phyloP scores from a whole-genome alignment of 192 early-diverging fungal genomes.

The Rhizoclosmatium globosum region DNA sequence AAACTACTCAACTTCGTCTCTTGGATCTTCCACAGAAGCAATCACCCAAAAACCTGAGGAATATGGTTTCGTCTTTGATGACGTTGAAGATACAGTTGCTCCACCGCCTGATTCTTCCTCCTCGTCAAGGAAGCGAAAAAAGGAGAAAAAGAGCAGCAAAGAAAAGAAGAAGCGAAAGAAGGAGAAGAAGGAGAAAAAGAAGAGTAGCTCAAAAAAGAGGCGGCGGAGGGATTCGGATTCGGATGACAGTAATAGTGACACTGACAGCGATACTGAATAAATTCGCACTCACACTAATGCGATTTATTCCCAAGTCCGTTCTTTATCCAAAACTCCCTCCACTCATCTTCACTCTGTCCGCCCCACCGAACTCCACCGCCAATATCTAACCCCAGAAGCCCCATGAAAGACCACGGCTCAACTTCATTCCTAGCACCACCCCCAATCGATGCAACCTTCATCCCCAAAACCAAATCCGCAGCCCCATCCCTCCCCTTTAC shows the following conservation, averaged over 20 bases:
- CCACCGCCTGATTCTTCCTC: conserved; percentile 15
- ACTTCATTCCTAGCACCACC: too few relatives aligned
- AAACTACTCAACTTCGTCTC: not conserved
- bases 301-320: too few relatives aligned
- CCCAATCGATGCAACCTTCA: too few relatives aligned
- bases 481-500: too few relatives aligned
- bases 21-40: not conserved
- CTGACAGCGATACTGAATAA: not conserved
- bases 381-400: too few relatives aligned
- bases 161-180: not conserved
- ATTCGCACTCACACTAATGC: not conserved
- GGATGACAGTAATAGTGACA: not conserved
- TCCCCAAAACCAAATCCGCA: too few relatives aligned
- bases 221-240: not conserved
- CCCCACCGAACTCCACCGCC: too few relatives aligned
- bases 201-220: conserved; percentile 1
- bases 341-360: too few relatives aligned
- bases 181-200: conserved; percentile 27
- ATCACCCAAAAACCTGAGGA: not conserved
- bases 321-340: too few relatives aligned
- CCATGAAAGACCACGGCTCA: too few relatives aligned
- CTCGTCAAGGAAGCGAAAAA: conserved; percentile 6
- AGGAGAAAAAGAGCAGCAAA: conserved; percentile 9
- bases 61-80: conserved; percentile 33
- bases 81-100: conserved; percentile 12